These are phyloP conservation scores for Neopestalotiopsis rosae DNA, from an alignment of 2,329 filamentous ascomycete genomes.

Conservation along the genomic window DNA sequence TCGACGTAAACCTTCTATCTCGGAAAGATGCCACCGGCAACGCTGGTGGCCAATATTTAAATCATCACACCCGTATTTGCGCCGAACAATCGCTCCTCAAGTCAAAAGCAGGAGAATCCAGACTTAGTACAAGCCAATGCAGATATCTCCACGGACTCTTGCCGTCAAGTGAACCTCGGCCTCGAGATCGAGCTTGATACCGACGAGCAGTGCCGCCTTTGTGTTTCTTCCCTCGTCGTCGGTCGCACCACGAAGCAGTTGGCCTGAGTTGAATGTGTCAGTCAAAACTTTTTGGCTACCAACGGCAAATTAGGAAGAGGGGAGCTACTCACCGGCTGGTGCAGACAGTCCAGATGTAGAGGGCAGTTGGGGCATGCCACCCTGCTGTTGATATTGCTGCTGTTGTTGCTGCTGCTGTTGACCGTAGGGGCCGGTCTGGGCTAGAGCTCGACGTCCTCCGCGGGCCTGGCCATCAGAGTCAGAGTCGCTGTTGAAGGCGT, in stretches of 20 bases:
- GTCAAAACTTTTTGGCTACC: neutral
- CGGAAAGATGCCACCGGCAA: neutral
- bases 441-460: conserved; percentile 28
- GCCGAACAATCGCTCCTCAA: neutral
- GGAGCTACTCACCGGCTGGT: conserved; percentile 32
- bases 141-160: conserved; percentile 64
- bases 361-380: conserved; percentile 34
- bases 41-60: neutral
- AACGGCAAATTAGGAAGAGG: neutral
- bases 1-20: neutral
- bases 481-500: conserved; percentile 38
- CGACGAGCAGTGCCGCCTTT: conserved; percentile 61
- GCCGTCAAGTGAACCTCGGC: conserved; percentile 68
- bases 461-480: conserved; percentile 42
- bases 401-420: conserved; percentile 12
- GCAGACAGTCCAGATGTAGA: conserved; percentile 43
- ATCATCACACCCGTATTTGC: neutral
- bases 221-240: conserved; percentile 64
- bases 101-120: no score
- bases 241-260: conserved; percentile 61
- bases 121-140: conserved; percentile 60
- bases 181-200: conserved; percentile 68
- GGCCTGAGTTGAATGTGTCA: conserved; percentile 40
- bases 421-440: conserved; percentile 23
- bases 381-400: neutral